Conservation (phyloP, 169 alveolate genomes). For the Cryptosporidium baileyi region DNA sequence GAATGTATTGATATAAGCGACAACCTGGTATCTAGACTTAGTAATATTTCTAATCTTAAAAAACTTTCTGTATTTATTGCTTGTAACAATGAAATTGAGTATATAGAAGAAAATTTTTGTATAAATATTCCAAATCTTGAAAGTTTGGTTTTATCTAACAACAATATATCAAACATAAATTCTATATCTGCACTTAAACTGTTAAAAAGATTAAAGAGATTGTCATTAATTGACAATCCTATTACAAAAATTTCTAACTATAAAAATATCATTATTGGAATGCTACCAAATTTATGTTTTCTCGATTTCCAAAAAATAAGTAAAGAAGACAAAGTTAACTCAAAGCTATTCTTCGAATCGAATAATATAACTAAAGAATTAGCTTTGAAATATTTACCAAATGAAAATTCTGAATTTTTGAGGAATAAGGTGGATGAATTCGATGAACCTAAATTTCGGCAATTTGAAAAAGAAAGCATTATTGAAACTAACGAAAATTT, state of each 20-base stretch:
- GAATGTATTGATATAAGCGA: conserved; percentile 60
- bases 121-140: conserved; percentile 80
- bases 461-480: neutral
- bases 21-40: conserved; percentile 4
- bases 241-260: conserved; percentile 78
- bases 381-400: neutral
- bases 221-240: conserved; percentile 76
- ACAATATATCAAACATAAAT: conserved; percentile 76
- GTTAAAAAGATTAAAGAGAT: conserved; percentile 69
- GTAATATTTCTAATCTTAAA: conserved; percentile 10
- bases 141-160: conserved; percentile 86
- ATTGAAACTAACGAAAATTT: neutral
- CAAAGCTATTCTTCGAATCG: conserved; percentile 65
- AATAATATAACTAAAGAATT: neutral
- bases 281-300: conserved; percentile 77
- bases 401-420: neutral
- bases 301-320: conserved; percentile 80
- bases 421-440: neutral
- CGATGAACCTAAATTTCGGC: too few relatives aligned
- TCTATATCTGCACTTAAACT: conserved; percentile 70
- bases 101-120: conserved; percentile 1
- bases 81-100: conserved; percentile 46
- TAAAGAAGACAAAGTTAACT: conserved; percentile 76
- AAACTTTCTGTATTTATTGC: conserved; percentile 22
- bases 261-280: conserved; percentile 74